Conservation (phyloP, 1,139 yeast genomes). For the Arxiozyma heterogenica region DNA sequence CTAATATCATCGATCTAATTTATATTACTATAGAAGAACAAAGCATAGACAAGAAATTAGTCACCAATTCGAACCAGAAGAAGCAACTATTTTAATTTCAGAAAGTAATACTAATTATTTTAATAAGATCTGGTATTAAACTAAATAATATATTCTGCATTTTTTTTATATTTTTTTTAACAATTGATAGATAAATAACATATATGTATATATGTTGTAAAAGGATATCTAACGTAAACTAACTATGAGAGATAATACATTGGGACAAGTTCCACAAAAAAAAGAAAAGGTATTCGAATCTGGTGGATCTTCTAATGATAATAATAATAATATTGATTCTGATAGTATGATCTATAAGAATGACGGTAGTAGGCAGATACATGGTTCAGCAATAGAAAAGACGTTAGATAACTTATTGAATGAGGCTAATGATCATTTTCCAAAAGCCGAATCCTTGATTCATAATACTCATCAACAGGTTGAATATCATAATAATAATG, state of each 20-base stretch:
- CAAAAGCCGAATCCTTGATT: background rate
- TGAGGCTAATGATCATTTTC: conserved; percentile 10
- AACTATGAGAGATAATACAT: background rate
- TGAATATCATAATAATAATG: conserved; percentile 1
- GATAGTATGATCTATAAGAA: background rate
- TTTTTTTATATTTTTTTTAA: no score
- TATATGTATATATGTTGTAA: no score
- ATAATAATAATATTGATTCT: background rate
- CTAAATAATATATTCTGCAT: no score
- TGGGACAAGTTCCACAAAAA: background rate
- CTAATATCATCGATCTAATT: no score
- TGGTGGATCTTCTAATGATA: background rate
- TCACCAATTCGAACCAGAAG: background rate
- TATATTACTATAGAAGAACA: no score
- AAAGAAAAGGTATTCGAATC: no score
- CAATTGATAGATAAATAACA: background rate
- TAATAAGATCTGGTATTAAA: no score
- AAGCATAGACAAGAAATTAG: background rate
- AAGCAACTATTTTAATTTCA: background rate
- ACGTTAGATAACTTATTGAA: conserved; percentile 19
- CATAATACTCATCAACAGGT: background rate
- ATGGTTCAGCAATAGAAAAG: conserved; percentile 13
- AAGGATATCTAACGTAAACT: no score
- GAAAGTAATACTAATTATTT: background rate
- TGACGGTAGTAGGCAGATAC: background rate